Percentiles rank a stretch among this genome's conserved stretches.
Conservation (phyloP, 1,139 yeast species). For the Pichia cactophila region DNA sequence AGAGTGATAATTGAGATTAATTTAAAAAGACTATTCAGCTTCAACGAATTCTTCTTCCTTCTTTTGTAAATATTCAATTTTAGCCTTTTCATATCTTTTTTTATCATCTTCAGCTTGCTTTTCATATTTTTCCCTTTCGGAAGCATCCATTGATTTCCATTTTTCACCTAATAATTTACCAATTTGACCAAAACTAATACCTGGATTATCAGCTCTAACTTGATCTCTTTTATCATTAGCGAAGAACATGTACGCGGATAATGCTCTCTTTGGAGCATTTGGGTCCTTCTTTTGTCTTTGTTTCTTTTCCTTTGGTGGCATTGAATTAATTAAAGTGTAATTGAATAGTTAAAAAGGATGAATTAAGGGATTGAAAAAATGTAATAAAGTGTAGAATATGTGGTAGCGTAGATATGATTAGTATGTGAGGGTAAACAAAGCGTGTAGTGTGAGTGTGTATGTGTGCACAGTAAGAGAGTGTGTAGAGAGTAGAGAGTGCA, state of each 20-base stretch:
- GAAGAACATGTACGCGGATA: conserved; percentile 97
- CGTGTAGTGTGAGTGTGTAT: not conserved
- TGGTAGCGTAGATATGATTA: not conserved
- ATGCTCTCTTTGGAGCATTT: conserved; percentile 97
- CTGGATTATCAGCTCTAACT: conserved; percentile 92
- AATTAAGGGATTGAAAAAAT: not conserved
- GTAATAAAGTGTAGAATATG: not conserved
- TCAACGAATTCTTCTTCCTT: conserved; percentile 24
- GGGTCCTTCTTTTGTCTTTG: conserved; percentile 52
- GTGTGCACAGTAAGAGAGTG: not conserved
- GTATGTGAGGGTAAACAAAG: not conserved
- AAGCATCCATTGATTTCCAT: conserved; percentile 84
- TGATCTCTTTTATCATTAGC: conserved; percentile 96
- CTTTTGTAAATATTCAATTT: conserved; percentile 75
- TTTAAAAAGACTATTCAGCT: not conserved
- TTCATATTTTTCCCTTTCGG: conserved; percentile 84
- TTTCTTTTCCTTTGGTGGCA: conserved; percentile 18
- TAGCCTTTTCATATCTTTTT: conserved; percentile 94
- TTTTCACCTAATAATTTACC: conserved; percentile 90
- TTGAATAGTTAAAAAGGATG: conserved; percentile 1
- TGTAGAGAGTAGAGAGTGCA: not conserved
- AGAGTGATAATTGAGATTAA: not conserved
- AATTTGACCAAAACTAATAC: conserved; percentile 85
- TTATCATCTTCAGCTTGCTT: conserved; percentile 91
- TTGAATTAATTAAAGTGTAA: not conserved